phyloP scores from a whole-genome alignment of 2,329 filamentous ascomycete species.

The Paradendryphiella salina region DNA sequence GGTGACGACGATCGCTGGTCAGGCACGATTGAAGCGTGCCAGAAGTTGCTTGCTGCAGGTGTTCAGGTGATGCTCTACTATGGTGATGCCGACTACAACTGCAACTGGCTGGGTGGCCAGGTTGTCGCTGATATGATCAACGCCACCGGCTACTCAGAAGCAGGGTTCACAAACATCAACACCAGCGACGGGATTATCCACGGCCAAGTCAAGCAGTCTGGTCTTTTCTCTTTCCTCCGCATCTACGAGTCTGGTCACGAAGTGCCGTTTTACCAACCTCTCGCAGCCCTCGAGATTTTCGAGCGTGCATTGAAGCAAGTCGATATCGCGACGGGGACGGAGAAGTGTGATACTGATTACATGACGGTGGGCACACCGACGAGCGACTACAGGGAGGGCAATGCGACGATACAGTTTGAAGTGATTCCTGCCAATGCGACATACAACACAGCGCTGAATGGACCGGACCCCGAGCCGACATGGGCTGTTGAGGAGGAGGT shows the following conservation, averaged over 20 bases:
- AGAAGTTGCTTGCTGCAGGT: slow-evolving; percentile 46
- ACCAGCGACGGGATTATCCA: slow-evolving; percentile 54
- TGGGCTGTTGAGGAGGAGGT: slow-evolving; percentile 24
- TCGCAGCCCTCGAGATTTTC: slow-evolving; percentile 55
- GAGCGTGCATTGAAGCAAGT: slow-evolving; percentile 53
- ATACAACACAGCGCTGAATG: slow-evolving; percentile 53
- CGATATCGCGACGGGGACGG: slow-evolving; percentile 56
- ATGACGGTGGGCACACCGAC: slow-evolving; percentile 42
- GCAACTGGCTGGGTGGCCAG: slow-evolving; percentile 54
- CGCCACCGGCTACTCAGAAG: slow-evolving; percentile 48
- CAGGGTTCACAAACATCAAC: slow-evolving; percentile 55
- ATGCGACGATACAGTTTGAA: slow-evolving; percentile 52
- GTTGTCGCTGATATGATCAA: slow-evolving; percentile 48
- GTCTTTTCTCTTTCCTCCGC: slow-evolving; percentile 55
- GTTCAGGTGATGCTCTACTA: slow-evolving; percentile 51
- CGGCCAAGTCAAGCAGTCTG: slow-evolving; percentile 58
- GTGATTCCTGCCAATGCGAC: slow-evolving; percentile 51
- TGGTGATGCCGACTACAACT: slow-evolving; percentile 56
- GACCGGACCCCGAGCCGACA: slow-evolving; percentile 45
- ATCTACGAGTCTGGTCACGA: slow-evolving; percentile 57
- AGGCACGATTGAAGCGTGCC: slow-evolving; percentile 49
- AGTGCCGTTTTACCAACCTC: slow-evolving; percentile 60
- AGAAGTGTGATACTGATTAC: slow-evolving; percentile 32
- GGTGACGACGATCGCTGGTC: slow-evolving; percentile 56
- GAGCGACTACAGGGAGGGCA: slow-evolving; percentile 50